Conservation (phyloP, 768 basidiomycete species). For the Agaricus sinodeliciosus region DNA sequence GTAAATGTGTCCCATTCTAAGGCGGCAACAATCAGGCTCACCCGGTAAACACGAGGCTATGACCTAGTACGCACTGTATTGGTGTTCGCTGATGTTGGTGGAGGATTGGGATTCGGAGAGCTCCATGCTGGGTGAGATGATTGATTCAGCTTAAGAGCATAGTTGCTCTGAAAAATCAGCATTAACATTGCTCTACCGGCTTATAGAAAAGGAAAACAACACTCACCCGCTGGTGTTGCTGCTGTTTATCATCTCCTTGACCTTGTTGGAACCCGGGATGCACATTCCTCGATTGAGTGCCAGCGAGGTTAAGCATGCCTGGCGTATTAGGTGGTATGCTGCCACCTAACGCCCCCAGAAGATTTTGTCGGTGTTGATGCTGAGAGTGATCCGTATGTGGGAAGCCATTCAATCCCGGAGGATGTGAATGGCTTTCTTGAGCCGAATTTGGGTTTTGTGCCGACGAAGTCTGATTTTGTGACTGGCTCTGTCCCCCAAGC, state of each 20-base stretch:
- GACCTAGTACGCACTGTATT: conserved; percentile 6
- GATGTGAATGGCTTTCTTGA: conserved; percentile 45
- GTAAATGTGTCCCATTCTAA: conserved; percentile 32
- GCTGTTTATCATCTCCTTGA: conserved; percentile 63
- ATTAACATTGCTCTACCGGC: neutral
- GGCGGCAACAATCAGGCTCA: neutral
- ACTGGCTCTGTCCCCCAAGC: conserved; percentile 57
- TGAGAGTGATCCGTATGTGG: conserved; percentile 31
- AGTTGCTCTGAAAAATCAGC: conserved; percentile 38
- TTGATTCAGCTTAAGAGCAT: conserved; percentile 58
- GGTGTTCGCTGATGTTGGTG: conserved; percentile 17
- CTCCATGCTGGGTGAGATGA: conserved; percentile 61
- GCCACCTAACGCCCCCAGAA: conserved; percentile 45
- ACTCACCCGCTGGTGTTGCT: conserved; percentile 53
- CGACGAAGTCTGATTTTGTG: conserved; percentile 27
- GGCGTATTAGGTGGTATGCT: conserved; percentile 43
- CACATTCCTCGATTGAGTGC: conserved; percentile 35
- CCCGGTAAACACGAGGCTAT: neutral
- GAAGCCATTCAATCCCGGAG: conserved; percentile 77
- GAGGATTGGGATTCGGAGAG: conserved; percentile 41
- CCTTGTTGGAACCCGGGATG: conserved; percentile 51
- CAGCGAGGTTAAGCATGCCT: conserved; percentile 57
- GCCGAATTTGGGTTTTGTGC: conserved; percentile 24
- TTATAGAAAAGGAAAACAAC: neutral
- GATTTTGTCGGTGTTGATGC: conserved; percentile 51